Evolutionary conservation across 306 rosid species (phyloP), one percentile per base, ranked within the genome.

Genomic region (Elaeagnus macrophylla): DNA sequence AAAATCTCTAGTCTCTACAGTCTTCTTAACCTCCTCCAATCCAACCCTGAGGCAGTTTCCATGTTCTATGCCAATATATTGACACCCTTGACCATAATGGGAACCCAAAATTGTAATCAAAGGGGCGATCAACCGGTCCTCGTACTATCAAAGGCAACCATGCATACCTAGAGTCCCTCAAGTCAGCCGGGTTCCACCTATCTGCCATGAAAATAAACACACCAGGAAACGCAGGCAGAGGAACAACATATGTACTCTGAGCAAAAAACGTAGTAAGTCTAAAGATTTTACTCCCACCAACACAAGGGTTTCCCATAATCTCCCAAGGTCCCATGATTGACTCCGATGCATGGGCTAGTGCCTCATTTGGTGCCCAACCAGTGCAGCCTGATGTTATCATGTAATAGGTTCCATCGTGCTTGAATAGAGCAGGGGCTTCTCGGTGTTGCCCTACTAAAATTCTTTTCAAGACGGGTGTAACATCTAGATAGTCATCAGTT

Each of bases 351-450:
- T 93, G 99, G 12, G 81, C 90, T 52, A 84, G 62, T 10, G 99
- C 99, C 72, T 84, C 96, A 5, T 93, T 93, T 3, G 99, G 99
- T 3, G 96, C 96, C 99, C 99, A 93, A 13, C 99, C 99, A 0
- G 99, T 78, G 75, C 99, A 93, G 56, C 96, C 99, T 7, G 99
- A 93, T 40, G 99, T 93, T 67, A 93, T 81, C 99, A 93, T 93
- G 75, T 93, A 93, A 71, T 93, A 87, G 58, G 96, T 88, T 25
- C 88, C 90, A 38, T 59, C 78, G 66, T 84, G 72, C 81, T 93
- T 93, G 84, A 93, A 87, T 50, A 93, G 10, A 19, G 95, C 96
- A 0, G 99, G 99, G n/a, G 99, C 96, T 84, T 93, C 99, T 64
- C 99, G 72, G 51, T 75, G 96, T 43, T 88, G 96, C 65, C 94